Percentiles rank a stretch among this genome's conserved stretches.
phyloP scores from a whole-genome alignment of 108 stramenopile genomes.

The Nannochloropsis gaditana region DNA sequence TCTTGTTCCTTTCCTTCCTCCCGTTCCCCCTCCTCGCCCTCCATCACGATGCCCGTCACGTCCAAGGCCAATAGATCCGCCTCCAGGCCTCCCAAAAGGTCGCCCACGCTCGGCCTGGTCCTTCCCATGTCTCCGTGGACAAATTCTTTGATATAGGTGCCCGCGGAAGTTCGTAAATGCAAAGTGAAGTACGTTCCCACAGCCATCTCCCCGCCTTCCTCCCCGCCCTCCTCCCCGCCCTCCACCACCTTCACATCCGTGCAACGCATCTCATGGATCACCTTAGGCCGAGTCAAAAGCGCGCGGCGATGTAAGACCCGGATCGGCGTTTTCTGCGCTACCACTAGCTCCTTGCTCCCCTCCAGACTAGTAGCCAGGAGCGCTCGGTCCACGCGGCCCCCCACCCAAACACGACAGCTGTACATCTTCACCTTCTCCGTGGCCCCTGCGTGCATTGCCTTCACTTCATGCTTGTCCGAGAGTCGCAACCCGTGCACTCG shows the following conservation, averaged over 20 bases:
- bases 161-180: background rate
- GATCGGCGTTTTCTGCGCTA: conserved; percentile 57
- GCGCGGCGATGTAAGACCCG: conserved; percentile 60
- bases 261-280: background rate
- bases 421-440: conserved; percentile 56
- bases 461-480: background rate
- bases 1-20: background rate
- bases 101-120: conserved; percentile 52
- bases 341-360: conserved; percentile 29
- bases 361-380: background rate
- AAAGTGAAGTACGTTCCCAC: background rate
- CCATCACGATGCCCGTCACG: conserved; percentile 30
- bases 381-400: background rate
- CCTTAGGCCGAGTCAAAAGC: conserved; percentile 38
- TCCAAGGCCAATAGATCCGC: conserved; percentile 55
- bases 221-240: conserved; percentile 1
- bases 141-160: conserved; percentile 64
- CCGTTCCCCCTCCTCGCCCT: background rate
- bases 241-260: background rate
- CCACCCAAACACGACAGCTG: conserved; percentile 27
- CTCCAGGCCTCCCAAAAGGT: conserved; percentile 39
- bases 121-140: conserved; percentile 63
- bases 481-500: conserved; percentile 20
- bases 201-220: background rate
- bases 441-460: conserved; percentile 44